These are phyloP conservation scores for Aspergillus spinulosporus DNA, from an alignment of 2,329 filamentous ascomycete species.

Conservation along the genomic window DNA sequence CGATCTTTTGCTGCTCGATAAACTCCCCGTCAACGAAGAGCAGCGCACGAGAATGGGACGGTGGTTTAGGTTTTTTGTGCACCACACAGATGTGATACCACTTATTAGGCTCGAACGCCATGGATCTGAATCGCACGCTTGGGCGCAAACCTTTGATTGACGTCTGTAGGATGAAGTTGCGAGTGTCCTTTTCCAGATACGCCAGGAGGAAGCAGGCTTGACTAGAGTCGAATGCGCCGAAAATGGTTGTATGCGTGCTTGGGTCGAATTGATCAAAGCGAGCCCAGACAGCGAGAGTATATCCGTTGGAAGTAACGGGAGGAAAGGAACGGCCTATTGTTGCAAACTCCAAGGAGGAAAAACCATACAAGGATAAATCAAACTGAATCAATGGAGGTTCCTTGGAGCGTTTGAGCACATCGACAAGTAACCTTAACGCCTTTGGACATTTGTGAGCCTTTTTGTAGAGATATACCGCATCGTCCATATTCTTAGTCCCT, in stretches of 20 bases:
- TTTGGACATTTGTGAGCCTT: slow-evolving; percentile 53
- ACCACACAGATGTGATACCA: slow-evolving; percentile 96
- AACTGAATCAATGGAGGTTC: slow-evolving; percentile 88
- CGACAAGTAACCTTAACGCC: slow-evolving; percentile 69
- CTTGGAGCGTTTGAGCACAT: slow-evolving; percentile 71
- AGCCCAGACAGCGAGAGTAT: slow-evolving; percentile 88
- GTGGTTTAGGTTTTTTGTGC: slow-evolving; percentile 74
- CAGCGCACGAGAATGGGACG: slow-evolving; percentile 75
- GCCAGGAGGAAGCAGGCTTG: slow-evolving; percentile 93
- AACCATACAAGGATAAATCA: slow-evolving; percentile 83
- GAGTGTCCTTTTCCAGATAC: slow-evolving; percentile 91
- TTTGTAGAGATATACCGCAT: slow-evolving; percentile 75
- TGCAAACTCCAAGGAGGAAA: slow-evolving; percentile 84
- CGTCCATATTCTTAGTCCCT: slow-evolving; percentile 76
- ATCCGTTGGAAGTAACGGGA: slow-evolving; percentile 73
- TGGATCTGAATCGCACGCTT: slow-evolving; percentile 89
- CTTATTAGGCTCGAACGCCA: slow-evolving; percentile 68
- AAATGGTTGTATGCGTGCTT: slow-evolving; percentile 86
- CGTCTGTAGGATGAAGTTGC: slow-evolving; percentile 92
- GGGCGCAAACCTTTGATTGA: slow-evolving; percentile 82
- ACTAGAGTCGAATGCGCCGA: slow-evolving; percentile 87
- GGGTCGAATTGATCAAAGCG: slow-evolving; percentile 83
- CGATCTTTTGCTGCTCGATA: slow-evolving; percentile 84
- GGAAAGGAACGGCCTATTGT: slow-evolving; percentile 85
- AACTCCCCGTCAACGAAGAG: slow-evolving; percentile 94